Conservation (phyloP, 1,139 yeast genomes). For the Kodamaea arcana region DNA sequence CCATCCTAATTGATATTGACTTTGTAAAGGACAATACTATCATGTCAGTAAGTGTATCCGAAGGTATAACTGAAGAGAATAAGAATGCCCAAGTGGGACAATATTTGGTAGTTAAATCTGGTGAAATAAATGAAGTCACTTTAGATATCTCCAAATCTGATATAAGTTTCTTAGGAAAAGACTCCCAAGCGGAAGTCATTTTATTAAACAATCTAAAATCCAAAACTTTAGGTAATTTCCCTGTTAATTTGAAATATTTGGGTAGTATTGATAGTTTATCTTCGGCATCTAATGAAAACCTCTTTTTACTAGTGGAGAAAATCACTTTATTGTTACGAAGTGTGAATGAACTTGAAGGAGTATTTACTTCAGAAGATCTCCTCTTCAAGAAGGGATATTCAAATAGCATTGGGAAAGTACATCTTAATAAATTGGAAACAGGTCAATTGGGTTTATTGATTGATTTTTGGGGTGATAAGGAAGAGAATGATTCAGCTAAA, state of each 20-base stretch:
- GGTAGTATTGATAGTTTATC: conserved; percentile 36
- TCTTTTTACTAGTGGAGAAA: conserved; percentile 30
- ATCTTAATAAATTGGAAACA: conserved; percentile 20
- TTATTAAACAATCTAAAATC: conserved; percentile 25
- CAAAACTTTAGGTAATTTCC: conserved; percentile 27
- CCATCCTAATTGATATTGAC: conserved; percentile 42
- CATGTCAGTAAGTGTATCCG: conserved; percentile 32
- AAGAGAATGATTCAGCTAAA: conserved; percentile 24
- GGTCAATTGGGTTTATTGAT: conserved; percentile 33
- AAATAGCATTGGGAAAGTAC: conserved; percentile 27
- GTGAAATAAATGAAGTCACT: conserved; percentile 4
- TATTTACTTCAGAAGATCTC: conserved; percentile 15
- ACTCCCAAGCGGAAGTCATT: conserved; percentile 24
- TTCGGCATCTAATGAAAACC: conserved; percentile 24
- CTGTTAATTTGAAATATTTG: conserved; percentile 33
- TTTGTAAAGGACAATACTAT: conserved; percentile 25
- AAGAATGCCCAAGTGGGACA: conserved; percentile 3
- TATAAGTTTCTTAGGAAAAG: conserved; percentile 4
- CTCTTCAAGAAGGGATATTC: conserved; percentile 19
- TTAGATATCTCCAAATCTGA: conserved; percentile 3
- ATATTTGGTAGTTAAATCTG: conserved; percentile 3
- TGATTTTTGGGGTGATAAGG: conserved; percentile 39
- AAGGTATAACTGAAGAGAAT: conserved; percentile 22
- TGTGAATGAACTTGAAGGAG: conserved; percentile 20
- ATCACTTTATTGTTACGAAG: conserved; percentile 27